Conservation (phyloP, 1,284 basidiomycete species). For the Irpex sp. region DNA sequence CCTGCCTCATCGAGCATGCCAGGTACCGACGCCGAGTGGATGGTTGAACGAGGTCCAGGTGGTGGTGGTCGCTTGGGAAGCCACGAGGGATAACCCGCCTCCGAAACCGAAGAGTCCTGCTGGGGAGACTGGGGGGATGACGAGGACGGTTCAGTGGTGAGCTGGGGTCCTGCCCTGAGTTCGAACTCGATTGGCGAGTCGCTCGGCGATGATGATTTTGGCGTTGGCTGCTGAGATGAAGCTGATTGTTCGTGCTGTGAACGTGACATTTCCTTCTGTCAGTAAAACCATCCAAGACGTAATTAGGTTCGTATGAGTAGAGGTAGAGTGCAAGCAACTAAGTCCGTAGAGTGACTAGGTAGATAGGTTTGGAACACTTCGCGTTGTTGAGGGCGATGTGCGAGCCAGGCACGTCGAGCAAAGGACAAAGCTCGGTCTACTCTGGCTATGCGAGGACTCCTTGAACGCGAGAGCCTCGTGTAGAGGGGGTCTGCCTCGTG, state of each 20-base stretch:
- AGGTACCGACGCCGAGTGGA: constrained; percentile 51
- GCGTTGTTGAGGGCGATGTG: constrained; percentile 16
- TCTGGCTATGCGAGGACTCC: constrained; percentile 21
- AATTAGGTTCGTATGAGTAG: constrained; percentile 21
- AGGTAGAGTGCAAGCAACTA: constrained; percentile 18
- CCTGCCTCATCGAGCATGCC: constrained; percentile 30
- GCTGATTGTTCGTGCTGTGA: constrained; percentile 26
- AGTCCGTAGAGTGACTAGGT: constrained; percentile 22
- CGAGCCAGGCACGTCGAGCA: constrained; percentile 25
- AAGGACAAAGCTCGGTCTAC: constrained; percentile 19
- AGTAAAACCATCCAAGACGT: constrained; percentile 18
- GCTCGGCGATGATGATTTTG: constrained; percentile 25
- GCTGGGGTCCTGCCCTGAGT: constrained; percentile 14
- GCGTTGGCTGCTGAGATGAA: constrained; percentile 21
- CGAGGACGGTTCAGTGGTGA: constrained; percentile 22
- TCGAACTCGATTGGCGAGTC: constrained; percentile 22
- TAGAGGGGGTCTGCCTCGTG: constrained; percentile 30
- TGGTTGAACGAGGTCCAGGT: constrained; percentile 67
- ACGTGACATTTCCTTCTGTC: constrained; percentile 32
- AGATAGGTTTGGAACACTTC: constrained; percentile 21
- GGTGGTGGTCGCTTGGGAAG: constrained; percentile 73
- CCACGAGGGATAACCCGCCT: constrained; percentile 75
- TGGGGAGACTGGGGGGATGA: constrained; percentile 26
- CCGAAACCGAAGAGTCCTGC: constrained; percentile 38
- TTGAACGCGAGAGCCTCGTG: constrained; percentile 35